Evolutionary conservation across 2,329 filamentous ascomycete genomes (phyloP).

Genomic region (Epichloe sibirici): DNA sequence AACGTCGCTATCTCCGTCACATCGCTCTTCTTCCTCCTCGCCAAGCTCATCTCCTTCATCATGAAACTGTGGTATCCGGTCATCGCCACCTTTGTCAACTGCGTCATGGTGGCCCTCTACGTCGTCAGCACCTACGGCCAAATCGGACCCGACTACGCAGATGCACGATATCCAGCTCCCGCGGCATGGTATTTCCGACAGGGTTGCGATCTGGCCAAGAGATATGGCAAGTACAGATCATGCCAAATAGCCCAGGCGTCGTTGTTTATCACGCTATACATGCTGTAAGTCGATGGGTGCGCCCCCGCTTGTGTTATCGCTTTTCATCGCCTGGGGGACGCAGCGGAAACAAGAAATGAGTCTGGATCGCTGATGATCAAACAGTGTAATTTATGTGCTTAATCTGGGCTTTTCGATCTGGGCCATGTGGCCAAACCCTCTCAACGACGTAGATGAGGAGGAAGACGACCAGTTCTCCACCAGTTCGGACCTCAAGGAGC

Average conservation of each 20-base stretch:
- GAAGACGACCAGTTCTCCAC: constrained; percentile 30
- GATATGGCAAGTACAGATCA: constrained; percentile 39
- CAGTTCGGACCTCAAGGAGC: constrained; percentile 24
- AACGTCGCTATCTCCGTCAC: constrained; percentile 68
- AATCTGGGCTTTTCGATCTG: constrained; percentile 49
- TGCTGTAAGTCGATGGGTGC: constrained; percentile 45
- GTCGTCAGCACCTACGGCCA: constrained; percentile 56
- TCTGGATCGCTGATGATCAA: background rate
- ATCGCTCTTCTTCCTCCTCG: constrained; percentile 62
- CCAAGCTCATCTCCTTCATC: constrained; percentile 56
- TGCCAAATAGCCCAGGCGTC: constrained; percentile 57
- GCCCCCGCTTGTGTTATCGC: background rate
- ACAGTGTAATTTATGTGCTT: constrained; percentile 45
- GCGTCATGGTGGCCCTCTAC: constrained; percentile 49
- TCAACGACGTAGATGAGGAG: constrained; percentile 34
- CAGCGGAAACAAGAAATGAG: background rate
- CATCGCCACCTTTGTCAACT: constrained; percentile 46
- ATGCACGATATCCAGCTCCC: constrained; percentile 47
- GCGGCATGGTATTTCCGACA: constrained; percentile 66
- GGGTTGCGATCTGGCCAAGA: constrained; percentile 49
- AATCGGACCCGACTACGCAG: constrained; percentile 59
- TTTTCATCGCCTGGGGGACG: background rate
- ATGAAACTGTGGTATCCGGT: constrained; percentile 61
- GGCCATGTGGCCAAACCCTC: constrained; percentile 43
- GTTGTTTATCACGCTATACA: constrained; percentile 51